These are phyloP conservation scores for Lepidium didymum DNA, from an alignment of 345 rosid species.

Conservation along the genomic window DNA sequence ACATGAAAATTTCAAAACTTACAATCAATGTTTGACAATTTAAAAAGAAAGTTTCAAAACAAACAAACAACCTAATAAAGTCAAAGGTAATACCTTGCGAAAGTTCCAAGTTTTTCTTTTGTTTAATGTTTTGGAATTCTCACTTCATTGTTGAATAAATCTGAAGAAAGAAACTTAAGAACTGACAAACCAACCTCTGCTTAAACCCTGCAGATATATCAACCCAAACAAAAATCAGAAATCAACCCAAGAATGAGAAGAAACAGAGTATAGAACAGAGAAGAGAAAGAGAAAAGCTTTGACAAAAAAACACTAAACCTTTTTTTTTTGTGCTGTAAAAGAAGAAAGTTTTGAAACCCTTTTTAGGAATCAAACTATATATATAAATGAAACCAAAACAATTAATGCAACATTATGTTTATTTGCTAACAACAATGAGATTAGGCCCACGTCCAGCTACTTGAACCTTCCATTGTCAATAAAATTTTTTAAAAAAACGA, in stretches of 20 bases:
- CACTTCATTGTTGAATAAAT: slow-evolving; percentile 25
- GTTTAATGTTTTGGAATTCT: background rate
- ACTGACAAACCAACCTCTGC: background rate
- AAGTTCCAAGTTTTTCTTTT: slow-evolving; percentile 9
- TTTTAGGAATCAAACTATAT: background rate
- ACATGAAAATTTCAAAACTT: background rate
- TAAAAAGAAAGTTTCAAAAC: background rate
- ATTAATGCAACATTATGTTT: slow-evolving; percentile 18
- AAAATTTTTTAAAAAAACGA: background rate
- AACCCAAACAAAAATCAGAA: background rate
- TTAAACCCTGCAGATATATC: slow-evolving; percentile 18
- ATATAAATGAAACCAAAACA: background rate
- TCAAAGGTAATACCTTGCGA: slow-evolving; percentile 18
- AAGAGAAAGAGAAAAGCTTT: background rate
- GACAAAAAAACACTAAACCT: background rate
- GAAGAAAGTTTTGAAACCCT: slow-evolving; percentile 15
- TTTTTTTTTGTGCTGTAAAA: background rate
- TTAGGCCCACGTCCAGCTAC: slow-evolving; percentile 26
- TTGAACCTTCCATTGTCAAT: slow-evolving; percentile 20
- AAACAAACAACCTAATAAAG: background rate
- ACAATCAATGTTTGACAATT: background rate
- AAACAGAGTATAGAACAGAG: background rate
- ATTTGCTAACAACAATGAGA: slow-evolving; percentile 26
- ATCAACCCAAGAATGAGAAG: background rate
- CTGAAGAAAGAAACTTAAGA: slow-evolving; percentile 9